Percentiles rank a stretch among this genome's conserved stretches.
Evolutionary conservation across 2,329 filamentous ascomycete genomes (phyloP).

Genomic region (Fusarium nisikadoi): DNA sequence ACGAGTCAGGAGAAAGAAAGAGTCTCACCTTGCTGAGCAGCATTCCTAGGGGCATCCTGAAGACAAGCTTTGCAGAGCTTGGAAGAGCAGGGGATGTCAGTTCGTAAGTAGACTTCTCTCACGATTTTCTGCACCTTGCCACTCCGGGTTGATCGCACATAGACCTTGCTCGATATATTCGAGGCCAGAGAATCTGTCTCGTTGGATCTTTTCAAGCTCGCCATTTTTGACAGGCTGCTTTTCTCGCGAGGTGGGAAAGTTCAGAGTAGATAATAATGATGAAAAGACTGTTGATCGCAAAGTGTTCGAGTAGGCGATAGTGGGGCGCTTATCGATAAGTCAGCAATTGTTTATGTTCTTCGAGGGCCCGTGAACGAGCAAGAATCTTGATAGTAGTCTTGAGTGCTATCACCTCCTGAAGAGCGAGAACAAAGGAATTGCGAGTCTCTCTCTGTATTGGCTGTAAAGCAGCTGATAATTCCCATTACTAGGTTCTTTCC

Average conservation of each 20-base stretch:
- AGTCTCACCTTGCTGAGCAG: conserved; percentile 75
- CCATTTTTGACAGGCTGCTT: conserved; percentile 58
- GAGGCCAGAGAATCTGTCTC: conserved; percentile 66
- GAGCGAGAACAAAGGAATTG: not conserved
- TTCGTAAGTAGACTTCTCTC: conserved; percentile 91
- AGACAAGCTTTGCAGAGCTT: conserved; percentile 84
- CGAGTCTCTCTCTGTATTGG: no score
- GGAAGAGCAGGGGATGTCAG: conserved; percentile 97
- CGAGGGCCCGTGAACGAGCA: not conserved
- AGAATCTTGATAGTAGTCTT: not conserved
- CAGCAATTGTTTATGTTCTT: not conserved
- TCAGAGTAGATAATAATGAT: conserved; percentile 21
- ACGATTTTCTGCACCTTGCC: conserved; percentile 99
- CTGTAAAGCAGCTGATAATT: not conserved
- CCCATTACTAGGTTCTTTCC: not conserved
- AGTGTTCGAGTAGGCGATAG: conserved; percentile 40
- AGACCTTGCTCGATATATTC: conserved; percentile 94
- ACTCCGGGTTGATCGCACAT: conserved; percentile 91
- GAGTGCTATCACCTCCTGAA: not conserved
- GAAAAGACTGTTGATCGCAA: conserved; percentile 36
- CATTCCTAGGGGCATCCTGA: conserved; percentile 79
- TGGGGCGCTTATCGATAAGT: conserved; percentile 49
- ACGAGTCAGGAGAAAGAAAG: not conserved
- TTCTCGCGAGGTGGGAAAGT: conserved; percentile 1
- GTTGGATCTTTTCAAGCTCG: conserved; percentile 70